These are phyloP conservation scores for Kalmusia sp. DNA, from an alignment of 2,329 filamentous ascomycete species.

Conservation along the genomic window DNA sequence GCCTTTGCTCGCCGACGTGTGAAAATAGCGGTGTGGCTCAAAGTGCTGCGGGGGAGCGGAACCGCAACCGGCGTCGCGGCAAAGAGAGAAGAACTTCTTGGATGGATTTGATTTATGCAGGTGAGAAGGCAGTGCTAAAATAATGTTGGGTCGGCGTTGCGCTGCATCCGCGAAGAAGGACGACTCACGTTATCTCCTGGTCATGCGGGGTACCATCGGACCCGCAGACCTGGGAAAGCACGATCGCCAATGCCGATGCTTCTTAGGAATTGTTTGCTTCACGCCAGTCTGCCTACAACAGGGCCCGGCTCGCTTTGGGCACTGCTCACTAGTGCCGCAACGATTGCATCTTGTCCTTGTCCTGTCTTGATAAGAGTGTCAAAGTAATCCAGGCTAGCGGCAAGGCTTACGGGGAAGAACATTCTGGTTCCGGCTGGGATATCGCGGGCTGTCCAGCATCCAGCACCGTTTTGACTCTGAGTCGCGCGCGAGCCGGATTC, in stretches of 20 bases:
- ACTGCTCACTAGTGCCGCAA: no score
- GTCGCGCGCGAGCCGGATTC: neutral
- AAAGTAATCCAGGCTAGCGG: neutral
- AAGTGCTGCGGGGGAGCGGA: constrained; percentile 26
- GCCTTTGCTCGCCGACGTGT: neutral
- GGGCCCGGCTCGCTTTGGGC: no score
- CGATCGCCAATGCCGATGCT: neutral
- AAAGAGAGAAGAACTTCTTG: neutral
- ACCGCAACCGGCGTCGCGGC: constrained; percentile 1
- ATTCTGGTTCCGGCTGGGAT: neutral
- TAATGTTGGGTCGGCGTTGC: neutral
- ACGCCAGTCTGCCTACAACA: neutral
- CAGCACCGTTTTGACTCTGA: neutral
- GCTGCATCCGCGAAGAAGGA: neutral
- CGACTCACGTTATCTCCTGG: neutral
- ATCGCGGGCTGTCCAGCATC: neutral
- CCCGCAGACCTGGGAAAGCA: neutral
- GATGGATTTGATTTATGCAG: neutral
- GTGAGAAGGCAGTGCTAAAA: neutral
- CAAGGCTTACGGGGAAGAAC: neutral
- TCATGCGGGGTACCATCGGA: neutral
- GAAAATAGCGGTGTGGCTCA: constrained; percentile 29
- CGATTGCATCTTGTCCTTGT: no score
- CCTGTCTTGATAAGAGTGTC: neutral
- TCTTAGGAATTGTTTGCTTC: neutral